phyloP scores from a whole-genome alignment of 805 yeast genomes.

The Blastobotrys chiropterorum region DNA sequence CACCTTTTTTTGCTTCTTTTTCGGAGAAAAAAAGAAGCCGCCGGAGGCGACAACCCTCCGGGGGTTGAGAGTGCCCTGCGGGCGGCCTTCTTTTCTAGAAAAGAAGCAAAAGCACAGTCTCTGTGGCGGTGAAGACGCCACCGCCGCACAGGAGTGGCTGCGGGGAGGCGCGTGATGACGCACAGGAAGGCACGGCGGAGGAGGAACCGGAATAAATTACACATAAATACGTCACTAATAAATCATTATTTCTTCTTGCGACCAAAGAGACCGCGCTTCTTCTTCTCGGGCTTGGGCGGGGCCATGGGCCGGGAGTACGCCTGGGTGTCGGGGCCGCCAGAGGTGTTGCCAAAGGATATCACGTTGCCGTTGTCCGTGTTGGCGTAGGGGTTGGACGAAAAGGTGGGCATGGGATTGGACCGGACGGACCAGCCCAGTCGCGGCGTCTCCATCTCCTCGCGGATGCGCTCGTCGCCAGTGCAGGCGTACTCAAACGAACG shows the following conservation, averaged over 20 bases:
- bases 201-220: not conserved
- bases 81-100: too few species aligned
- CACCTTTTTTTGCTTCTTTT: too few species aligned
- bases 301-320: conserved; percentile 36
- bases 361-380: conserved; percentile 27
- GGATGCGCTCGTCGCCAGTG: conserved; percentile 76
- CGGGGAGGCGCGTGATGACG: not conserved
- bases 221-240: not conserved
- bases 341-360: conserved; percentile 29
- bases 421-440: conserved; percentile 83
- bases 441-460: conserved; percentile 74
- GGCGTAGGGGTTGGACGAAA: conserved; percentile 33
- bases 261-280: conserved; percentile 78
- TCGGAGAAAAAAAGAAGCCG: too few species aligned
- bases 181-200: not conserved
- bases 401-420: conserved; percentile 58
- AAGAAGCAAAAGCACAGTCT: too few species aligned
- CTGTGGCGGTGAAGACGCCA: too few species aligned
- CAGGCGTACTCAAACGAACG: conserved; percentile 90
- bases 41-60: too few species aligned
- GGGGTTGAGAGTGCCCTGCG: too few species aligned
- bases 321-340: conserved; percentile 11
- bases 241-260: conserved; percentile 49
- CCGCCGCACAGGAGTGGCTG: not conserved
- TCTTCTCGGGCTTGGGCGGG: conserved; percentile 47